Percentiles rank a stretch among this genome's conserved stretches.
phyloP scores from a whole-genome alignment of 2,329 filamentous ascomycete species.

The Biscogniauxia marginata region DNA sequence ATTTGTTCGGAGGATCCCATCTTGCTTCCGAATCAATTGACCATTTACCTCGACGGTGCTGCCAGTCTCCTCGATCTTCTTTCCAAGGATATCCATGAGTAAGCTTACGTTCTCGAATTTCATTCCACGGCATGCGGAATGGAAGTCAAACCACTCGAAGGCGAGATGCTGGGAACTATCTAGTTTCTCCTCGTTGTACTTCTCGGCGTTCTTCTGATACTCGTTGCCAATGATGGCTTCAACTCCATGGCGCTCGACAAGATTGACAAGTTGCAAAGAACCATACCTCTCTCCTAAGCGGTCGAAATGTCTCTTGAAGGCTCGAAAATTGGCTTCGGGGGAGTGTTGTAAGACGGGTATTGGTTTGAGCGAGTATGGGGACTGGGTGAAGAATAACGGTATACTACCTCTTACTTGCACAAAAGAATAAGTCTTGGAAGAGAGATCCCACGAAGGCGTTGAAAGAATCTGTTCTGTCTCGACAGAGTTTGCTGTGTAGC shows the following conservation, averaged over 20 bases:
- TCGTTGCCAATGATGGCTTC: slow-evolving; percentile 77
- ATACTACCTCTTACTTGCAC: slow-evolving; percentile 88
- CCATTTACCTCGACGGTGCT: slow-evolving; percentile 62
- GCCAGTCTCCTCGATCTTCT: slow-evolving; percentile 66
- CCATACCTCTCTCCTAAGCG: slow-evolving; percentile 70
- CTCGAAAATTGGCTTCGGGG: slow-evolving; percentile 70
- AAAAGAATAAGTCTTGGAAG: slow-evolving; percentile 72
- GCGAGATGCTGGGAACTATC: slow-evolving; percentile 49
- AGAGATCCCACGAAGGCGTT: slow-evolving; percentile 60
- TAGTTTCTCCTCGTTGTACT: slow-evolving; percentile 62
- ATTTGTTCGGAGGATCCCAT: slow-evolving; percentile 84
- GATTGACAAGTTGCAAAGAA: slow-evolving; percentile 71
- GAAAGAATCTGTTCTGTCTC: slow-evolving; percentile 95
- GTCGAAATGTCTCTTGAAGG: slow-evolving; percentile 78
- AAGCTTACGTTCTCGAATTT: slow-evolving; percentile 92
- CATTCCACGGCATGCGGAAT: slow-evolving; percentile 89
- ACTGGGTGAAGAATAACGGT: slow-evolving; percentile 92
- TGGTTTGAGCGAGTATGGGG: slow-evolving; percentile 89
- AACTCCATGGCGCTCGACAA: slow-evolving; percentile 85
- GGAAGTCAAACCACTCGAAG: slow-evolving; percentile 98
- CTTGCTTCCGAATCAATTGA: slow-evolving; percentile 52
- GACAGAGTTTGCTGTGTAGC: slow-evolving; percentile 83
- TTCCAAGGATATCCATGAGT: slow-evolving; percentile 68
- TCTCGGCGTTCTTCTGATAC: slow-evolving; percentile 67
- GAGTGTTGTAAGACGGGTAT: slow-evolving; percentile 81